Evolutionary conservation across 2,329 filamentous ascomycete genomes (phyloP).

Genomic region (Teratosphaeria epicoccoides): DNA sequence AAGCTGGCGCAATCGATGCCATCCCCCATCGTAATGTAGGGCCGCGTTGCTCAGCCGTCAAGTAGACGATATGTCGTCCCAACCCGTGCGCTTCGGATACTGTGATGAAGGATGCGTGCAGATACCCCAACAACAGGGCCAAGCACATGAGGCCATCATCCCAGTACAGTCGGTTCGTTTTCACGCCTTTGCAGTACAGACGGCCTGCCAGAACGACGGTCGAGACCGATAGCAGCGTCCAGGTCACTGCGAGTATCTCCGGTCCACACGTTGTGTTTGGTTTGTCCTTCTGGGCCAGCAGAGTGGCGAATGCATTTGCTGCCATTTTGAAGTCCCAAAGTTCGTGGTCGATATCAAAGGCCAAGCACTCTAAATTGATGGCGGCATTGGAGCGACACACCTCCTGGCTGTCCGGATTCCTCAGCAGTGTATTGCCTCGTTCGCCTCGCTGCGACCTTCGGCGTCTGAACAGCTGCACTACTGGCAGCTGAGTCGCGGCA

Average conservation of each 20-base stretch:
- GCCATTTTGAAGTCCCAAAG: not conserved
- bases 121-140: constrained; percentile 13
- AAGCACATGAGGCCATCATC: constrained; percentile 20
- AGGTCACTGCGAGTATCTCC: constrained; percentile 1
- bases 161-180: constrained; percentile 16
- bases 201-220: constrained; percentile 14
- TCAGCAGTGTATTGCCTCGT: too few relatives aligned
- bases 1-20: constrained; percentile 14
- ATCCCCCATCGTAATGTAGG: constrained; percentile 14
- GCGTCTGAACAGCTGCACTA: too few relatives aligned
- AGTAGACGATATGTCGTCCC: constrained; percentile 18
- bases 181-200: constrained; percentile 14
- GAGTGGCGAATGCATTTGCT: not conserved
- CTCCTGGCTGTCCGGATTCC: too few relatives aligned
- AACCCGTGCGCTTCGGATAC: constrained; percentile 14
- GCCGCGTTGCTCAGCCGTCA: constrained; percentile 9
- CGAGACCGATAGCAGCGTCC: constrained; percentile 18
- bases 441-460: too few relatives aligned
- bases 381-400: too few relatives aligned
- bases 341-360: too few relatives aligned
- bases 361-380: too few relatives aligned
- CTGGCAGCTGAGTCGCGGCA: too few relatives aligned
- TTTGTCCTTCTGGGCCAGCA: not conserved
- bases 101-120: constrained; percentile 16
- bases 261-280: constrained; percentile 1